These are phyloP conservation scores for Fusarium graminum DNA, from an alignment of 2,329 filamentous ascomycete genomes.

Conservation along the genomic window DNA sequence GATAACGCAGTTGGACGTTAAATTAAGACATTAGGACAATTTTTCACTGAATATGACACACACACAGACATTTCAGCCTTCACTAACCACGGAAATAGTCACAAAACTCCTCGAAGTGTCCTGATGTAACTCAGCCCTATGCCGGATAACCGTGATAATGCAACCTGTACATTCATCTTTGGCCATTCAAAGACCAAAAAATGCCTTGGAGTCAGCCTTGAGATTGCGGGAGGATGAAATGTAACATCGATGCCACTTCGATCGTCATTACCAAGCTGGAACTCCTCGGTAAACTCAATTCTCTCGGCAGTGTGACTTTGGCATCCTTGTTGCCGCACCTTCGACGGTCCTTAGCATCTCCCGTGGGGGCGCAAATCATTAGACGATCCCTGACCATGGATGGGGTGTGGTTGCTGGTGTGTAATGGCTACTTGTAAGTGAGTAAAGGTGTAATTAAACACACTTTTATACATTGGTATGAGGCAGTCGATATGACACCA, in stretches of 20 bases:
- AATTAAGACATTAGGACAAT: conserved; percentile 4
- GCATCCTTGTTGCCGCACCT: conserved; percentile 13
- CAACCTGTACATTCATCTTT: background rate
- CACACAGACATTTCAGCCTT: background rate
- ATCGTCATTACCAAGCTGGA: conserved; percentile 8
- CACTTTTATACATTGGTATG: too few relatives aligned
- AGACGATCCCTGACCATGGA: background rate
- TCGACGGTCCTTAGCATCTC: conserved; percentile 17
- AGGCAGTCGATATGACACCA: background rate
- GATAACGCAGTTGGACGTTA: background rate
- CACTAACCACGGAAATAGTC: background rate
- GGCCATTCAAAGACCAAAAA: background rate
- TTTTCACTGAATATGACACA: conserved; percentile 3
- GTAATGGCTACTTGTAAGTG: background rate
- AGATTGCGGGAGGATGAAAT: conserved; percentile 1
- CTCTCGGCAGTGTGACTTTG: conserved; percentile 10
- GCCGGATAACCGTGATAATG: conserved; percentile 1
- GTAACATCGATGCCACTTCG: conserved; percentile 2
- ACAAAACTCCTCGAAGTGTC: background rate
- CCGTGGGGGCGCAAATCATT: background rate
- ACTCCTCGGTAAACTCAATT: conserved; percentile 13
- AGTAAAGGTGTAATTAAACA: background rate
- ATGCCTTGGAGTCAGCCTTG: conserved; percentile 12
- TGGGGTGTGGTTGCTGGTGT: background rate
- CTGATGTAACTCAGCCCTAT: conserved; percentile 13